A percentile compares a stretch with the other conserved stretches of the same genome.
These are phyloP conservation scores for Melocanna baccifera DNA, from an alignment of 176 grass and related monocot genomes.

Conservation along the genomic window DNA sequence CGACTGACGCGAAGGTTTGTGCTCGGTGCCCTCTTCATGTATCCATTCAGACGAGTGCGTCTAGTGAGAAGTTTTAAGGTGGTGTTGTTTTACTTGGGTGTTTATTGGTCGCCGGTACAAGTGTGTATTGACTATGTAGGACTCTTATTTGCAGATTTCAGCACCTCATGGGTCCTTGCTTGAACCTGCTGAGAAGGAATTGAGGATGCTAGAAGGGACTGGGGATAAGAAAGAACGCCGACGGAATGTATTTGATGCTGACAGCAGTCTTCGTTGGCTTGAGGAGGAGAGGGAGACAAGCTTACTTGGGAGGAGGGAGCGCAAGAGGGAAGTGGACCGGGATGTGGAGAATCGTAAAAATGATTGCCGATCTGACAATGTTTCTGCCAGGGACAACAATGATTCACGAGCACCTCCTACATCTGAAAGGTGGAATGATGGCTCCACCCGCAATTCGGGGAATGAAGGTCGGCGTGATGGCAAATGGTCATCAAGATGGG, in stretches of 20 bases:
- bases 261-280: constrained; percentile 73
- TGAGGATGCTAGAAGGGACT: constrained; percentile 56
- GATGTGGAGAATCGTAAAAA: constrained; percentile 67
- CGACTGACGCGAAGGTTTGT: constrained; percentile 72
- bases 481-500: constrained; percentile 98
- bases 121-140: not conserved
- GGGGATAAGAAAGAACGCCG: constrained; percentile 69
- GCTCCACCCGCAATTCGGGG: constrained; percentile 41
- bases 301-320: constrained; percentile 74
- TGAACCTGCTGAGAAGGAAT: constrained; percentile 64
- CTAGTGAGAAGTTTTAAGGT: not conserved
- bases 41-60: not conserved
- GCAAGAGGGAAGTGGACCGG: constrained; percentile 73
- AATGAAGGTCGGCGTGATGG: constrained; percentile 65
- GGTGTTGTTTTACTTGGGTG: not conserved
- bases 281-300: constrained; percentile 97
- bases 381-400: constrained; percentile 56
- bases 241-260: constrained; percentile 58
- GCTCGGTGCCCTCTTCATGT: not conserved
- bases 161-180: constrained; percentile 44
- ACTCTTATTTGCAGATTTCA: constrained; percentile 24
- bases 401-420: constrained; percentile 46
- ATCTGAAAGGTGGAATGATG: constrained; percentile 65
- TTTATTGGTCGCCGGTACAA: not conserved
- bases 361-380: constrained; percentile 65